These are phyloP conservation scores for Tylopilus plumbeoviolaceoides DNA, from an alignment of 768 basidiomycete species.

Conservation along the genomic window DNA sequence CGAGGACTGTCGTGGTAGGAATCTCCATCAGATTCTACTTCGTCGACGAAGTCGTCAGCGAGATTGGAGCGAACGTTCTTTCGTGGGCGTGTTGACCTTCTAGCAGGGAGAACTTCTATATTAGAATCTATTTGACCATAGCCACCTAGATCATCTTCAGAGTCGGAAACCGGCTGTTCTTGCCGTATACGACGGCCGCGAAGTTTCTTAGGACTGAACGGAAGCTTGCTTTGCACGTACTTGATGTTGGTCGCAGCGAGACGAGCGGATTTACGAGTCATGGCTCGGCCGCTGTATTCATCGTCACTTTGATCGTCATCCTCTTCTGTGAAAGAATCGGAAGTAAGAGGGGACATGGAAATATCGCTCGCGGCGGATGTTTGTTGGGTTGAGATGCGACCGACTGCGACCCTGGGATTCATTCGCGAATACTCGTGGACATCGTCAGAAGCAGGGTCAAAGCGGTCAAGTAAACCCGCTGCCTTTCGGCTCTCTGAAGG, in stretches of 20 bases:
- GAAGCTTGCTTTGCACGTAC: slow-evolving; percentile 37
- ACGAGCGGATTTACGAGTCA: slow-evolving; percentile 19
- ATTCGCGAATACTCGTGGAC: slow-evolving; percentile 61
- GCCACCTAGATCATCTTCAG: slow-evolving; percentile 39
- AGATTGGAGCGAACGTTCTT: slow-evolving; percentile 38
- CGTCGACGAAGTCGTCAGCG: slow-evolving; percentile 23
- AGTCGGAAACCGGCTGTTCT: slow-evolving; percentile 27
- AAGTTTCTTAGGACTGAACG: slow-evolving; percentile 67
- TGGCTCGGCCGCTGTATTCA: not conserved
- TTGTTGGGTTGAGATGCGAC: not conserved
- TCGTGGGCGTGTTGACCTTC: slow-evolving; percentile 48
- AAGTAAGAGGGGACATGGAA: slow-evolving; percentile 1
- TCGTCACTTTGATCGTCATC: slow-evolving; percentile 17
- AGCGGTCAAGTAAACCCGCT: slow-evolving; percentile 41
- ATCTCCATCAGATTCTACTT: slow-evolving; percentile 32
- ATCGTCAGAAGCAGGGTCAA: slow-evolving; percentile 53
- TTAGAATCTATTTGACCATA: slow-evolving; percentile 34
- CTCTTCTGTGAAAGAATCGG: slow-evolving; percentile 29
- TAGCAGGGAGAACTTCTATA: slow-evolving; percentile 22
- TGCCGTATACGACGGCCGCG: slow-evolving; percentile 32
- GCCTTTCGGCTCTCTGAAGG: slow-evolving; percentile 43
- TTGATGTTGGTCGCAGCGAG: slow-evolving; percentile 2
- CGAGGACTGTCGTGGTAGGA: slow-evolving; percentile 30
- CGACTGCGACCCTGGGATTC: slow-evolving; percentile 28
- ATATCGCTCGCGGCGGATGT: slow-evolving; percentile 12